Conservation (phyloP, 805 yeast species). For the Zygosaccharomyces rouxii region DNA sequence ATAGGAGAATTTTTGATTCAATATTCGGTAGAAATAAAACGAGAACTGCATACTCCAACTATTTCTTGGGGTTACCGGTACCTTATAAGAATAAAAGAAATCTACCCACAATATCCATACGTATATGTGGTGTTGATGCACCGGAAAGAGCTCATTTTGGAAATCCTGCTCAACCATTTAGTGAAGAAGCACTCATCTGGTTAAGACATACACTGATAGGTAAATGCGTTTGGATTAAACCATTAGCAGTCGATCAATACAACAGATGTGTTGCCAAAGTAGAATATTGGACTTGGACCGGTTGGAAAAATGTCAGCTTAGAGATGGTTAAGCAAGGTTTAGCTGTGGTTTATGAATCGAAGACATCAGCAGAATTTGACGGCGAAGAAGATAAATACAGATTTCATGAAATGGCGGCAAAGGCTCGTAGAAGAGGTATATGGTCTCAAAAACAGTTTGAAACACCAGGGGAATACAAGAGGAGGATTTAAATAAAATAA, state of each 20-base stretch:
- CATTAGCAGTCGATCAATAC: slow-evolving; percentile 82
- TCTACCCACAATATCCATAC: slow-evolving; percentile 60
- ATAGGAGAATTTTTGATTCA: slow-evolving; percentile 4
- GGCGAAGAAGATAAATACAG: slow-evolving; percentile 61
- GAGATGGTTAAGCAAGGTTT: slow-evolving; percentile 83
- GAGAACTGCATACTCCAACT: slow-evolving; percentile 18
- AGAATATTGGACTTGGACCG: slow-evolving; percentile 49
- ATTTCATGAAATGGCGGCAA: slow-evolving; percentile 57
- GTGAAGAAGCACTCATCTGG: slow-evolving; percentile 84
- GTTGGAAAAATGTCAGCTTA: slow-evolving; percentile 73
- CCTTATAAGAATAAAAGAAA: slow-evolving; percentile 30
- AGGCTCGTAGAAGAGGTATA: slow-evolving; percentile 53
- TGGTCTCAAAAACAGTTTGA: slow-evolving; percentile 56
- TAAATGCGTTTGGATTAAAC: slow-evolving; percentile 65
- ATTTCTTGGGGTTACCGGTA: slow-evolving; percentile 26
- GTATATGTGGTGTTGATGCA: slow-evolving; percentile 93
- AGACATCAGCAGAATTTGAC: slow-evolving; percentile 78
- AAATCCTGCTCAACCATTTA: slow-evolving; percentile 81
- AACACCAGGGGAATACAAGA: slow-evolving; percentile 81
- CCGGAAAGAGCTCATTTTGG: slow-evolving; percentile 96
- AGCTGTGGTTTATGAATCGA: slow-evolving; percentile 85
- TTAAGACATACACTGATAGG: slow-evolving; percentile 62
- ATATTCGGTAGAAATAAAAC: slow-evolving; percentile 6
- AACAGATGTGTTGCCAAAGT: slow-evolving; percentile 82
- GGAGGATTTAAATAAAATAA: slow-evolving; percentile 15